These are phyloP conservation scores for Davidsoniella neocaledoniae DNA, from an alignment of 2,329 filamentous ascomycete species.

Conservation along the genomic window DNA sequence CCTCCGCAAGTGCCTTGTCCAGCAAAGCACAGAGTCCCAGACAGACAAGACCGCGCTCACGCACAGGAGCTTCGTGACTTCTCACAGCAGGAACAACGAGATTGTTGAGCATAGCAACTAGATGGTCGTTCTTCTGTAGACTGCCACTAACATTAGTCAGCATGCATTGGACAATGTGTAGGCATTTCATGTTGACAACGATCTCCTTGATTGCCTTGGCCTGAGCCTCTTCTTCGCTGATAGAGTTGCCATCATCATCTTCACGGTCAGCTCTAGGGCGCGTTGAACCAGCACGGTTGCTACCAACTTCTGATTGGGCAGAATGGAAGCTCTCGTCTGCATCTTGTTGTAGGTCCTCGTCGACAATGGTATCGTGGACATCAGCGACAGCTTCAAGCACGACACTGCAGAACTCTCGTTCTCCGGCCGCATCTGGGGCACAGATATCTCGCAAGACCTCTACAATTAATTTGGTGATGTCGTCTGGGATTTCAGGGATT, in stretches of 20 bases:
- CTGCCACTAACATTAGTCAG: constrained; percentile 80
- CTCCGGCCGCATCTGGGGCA: constrained; percentile 53
- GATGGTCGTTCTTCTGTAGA: constrained; percentile 71
- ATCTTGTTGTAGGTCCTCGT: constrained; percentile 36
- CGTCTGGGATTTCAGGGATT: constrained; percentile 74
- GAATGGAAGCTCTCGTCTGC: constrained; percentile 74
- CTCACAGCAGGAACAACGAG: constrained; percentile 89
- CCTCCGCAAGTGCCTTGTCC: constrained; percentile 77
- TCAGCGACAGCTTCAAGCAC: constrained; percentile 90
- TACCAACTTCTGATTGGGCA: constrained; percentile 68
- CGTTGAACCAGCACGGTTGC: constrained; percentile 28
- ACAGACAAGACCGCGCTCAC: constrained; percentile 78
- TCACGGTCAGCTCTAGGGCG: constrained; percentile 26
- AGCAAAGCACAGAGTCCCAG: constrained; percentile 82
- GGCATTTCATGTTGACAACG: constrained; percentile 94
- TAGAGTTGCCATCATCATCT: constrained; percentile 17
- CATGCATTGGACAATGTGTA: constrained; percentile 96
- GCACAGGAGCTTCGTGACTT: constrained; percentile 79
- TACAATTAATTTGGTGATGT: constrained; percentile 75
- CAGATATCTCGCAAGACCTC: constrained; percentile 73
- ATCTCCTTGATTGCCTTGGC: constrained; percentile 76
- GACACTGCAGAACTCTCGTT: constrained; percentile 68
- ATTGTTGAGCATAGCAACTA: constrained; percentile 98
- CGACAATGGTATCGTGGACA: constrained; percentile 83
- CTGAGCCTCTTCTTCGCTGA: constrained; percentile 48